Percentiles rank a stretch among this genome's conserved stretches.
These are phyloP conservation scores for Coemansia sp. DNA, from an alignment of 192 early-diverging fungal species.

Conservation along the genomic window DNA sequence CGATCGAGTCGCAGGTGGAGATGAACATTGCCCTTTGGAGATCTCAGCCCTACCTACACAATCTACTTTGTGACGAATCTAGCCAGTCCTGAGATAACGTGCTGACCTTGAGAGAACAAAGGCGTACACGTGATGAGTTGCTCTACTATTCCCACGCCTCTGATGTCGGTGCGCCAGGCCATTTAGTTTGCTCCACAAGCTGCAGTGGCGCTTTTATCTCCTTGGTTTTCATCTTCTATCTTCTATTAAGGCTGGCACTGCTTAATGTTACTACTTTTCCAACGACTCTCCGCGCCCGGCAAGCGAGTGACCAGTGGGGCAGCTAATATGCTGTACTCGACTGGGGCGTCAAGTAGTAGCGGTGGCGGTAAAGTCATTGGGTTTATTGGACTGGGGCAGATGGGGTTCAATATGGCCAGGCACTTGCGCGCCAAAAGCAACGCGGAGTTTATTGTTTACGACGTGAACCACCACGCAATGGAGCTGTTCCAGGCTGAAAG, in stretches of 20 bases:
- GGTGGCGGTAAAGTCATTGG: constrained; percentile 15
- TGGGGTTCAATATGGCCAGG: constrained; percentile 91
- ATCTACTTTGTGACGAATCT: background rate
- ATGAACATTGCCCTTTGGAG: constrained; percentile 39
- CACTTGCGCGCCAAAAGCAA: constrained; percentile 68
- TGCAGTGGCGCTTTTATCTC: background rate
- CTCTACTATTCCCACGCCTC: constrained; percentile 18
- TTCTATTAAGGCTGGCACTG: background rate
- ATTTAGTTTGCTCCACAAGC: background rate
- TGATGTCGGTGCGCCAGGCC: background rate
- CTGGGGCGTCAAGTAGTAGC: background rate
- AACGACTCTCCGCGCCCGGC: background rate
- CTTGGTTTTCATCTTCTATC: background rate
- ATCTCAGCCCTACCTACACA: constrained; percentile 34
- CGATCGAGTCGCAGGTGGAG: constrained; percentile 28
- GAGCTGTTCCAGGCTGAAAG: constrained; percentile 57
- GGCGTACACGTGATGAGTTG: constrained; percentile 1
- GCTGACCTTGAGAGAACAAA: background rate
- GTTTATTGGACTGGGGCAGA: constrained; percentile 84
- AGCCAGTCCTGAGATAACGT: background rate
- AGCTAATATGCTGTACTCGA: background rate
- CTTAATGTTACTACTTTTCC: background rate
- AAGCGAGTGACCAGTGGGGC: background rate
- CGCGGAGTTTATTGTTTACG: constrained; percentile 68
- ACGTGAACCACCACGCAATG: constrained; percentile 60